phyloP scores from a whole-genome alignment of 768 basidiomycete species.

The Ephemerocybe angulata region DNA sequence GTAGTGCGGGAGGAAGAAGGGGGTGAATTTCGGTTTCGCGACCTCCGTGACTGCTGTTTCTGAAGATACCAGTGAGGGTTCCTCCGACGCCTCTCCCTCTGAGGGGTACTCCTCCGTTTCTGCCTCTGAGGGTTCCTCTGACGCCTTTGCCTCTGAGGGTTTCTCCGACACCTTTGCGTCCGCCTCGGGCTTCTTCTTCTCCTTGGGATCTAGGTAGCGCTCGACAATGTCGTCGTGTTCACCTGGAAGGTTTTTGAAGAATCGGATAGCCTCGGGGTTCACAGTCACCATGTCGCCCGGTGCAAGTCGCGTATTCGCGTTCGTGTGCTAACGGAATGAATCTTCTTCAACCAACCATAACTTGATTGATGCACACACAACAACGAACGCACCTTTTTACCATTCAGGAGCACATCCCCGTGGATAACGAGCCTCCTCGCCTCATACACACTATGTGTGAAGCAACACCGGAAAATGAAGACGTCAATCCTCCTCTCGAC shows the following conservation, averaged over 20 bases:
- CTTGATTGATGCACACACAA: neutral
- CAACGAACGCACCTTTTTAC: slow-evolving; percentile 64
- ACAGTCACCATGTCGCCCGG: slow-evolving; percentile 96
- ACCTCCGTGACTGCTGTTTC: neutral
- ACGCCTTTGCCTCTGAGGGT: slow-evolving; percentile 4
- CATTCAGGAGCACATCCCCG: slow-evolving; percentile 86
- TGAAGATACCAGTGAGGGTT: neutral
- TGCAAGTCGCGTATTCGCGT: slow-evolving; percentile 82
- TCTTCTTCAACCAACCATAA: neutral
- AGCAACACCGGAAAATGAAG: slow-evolving; percentile 84
- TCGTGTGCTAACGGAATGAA: slow-evolving; percentile 55
- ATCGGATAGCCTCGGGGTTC: slow-evolving; percentile 73
- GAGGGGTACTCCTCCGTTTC: neutral
- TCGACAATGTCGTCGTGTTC: slow-evolving; percentile 34
- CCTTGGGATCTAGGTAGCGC: slow-evolving; percentile 10
- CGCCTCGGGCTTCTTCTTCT: slow-evolving; percentile 6
- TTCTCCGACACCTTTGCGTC: slow-evolving; percentile 4
- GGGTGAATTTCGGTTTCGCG: slow-evolving; percentile 35
- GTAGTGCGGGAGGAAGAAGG: slow-evolving; percentile 83
- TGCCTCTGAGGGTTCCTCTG: slow-evolving; percentile 3
- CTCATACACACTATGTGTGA: slow-evolving; percentile 85
- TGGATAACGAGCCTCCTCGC: slow-evolving; percentile 84
- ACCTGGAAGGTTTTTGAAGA: slow-evolving; percentile 47
- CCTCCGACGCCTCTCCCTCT: slow-evolving; percentile 5
- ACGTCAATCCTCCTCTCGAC: slow-evolving; percentile 94